Evolutionary conservation across 768 basidiomycete species (phyloP), one percentile per base, ranked within the genome.

Genomic region (Amylocystis lapponica): DNA sequence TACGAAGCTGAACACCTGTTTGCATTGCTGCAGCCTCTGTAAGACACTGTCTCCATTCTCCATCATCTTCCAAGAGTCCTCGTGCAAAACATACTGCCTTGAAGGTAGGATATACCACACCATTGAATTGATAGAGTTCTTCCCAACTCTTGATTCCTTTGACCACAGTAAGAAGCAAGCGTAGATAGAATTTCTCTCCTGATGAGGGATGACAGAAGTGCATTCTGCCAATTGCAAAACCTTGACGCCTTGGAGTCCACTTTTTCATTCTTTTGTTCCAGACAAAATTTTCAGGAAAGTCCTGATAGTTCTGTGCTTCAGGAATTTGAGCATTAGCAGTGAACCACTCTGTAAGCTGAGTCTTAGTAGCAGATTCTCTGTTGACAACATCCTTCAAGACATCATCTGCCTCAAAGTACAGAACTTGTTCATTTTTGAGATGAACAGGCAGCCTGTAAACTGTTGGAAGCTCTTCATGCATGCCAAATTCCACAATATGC

Each of bases 381-480:
- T 53, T 11, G 3, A 56, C 39, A 11, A 45, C 47, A 26, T 44
- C 40, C 27, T 44, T 38, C 5, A 47, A 13, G 21, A 52, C 53
- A 32, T 64, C 50, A 2, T 63, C 58, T n/a, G 64, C 60, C 31
- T 65, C 48, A 55, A 67, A 73, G 7, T 55, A 40, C 33, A 76
- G 65, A 43, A 57, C 33, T 16, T 69, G 59, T 43, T 70, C 29
- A 54, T 66, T 34, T 26, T 57, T 47, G 12, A 74, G 58, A 49
- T 78, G 76, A 6, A 78, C 60, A 8, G 61, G 66, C 4, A 78
- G 60, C 0, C 63, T 56, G 14, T 63, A 50, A 25, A 78, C 59
- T 25, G 61, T 52, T 17, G 70, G 72, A n/a, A n/a, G n/a, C n/a
- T n/a, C 2, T 58, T 47, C 20, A 57, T 39, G n/a, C n/a, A n/a